Conservation (phyloP, 2,329 filamentous ascomycete species). For the Aspergillus transmontanensis region DNA sequence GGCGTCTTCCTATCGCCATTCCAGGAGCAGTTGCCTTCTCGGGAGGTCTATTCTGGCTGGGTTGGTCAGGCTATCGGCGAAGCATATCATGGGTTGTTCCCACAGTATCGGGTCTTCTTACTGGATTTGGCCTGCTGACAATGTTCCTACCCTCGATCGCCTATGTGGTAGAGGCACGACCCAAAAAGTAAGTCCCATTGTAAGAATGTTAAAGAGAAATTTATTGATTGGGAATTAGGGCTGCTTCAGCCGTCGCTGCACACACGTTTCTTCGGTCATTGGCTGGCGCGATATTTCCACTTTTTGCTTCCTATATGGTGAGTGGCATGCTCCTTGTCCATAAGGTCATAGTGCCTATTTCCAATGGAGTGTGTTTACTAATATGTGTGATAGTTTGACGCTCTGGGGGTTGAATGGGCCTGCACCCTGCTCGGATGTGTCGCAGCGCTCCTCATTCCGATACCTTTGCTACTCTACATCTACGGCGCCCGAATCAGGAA, state of each 20-base stretch:
- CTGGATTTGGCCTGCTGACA: conserved; percentile 58
- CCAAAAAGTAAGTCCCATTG: conserved; percentile 48
- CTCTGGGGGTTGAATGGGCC: conserved; percentile 35
- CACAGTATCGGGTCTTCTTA: conserved; percentile 51
- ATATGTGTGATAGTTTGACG: conserved; percentile 42
- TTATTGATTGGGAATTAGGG: conserved; percentile 30
- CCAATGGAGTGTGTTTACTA: not conserved
- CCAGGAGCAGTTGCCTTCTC: conserved; percentile 56
- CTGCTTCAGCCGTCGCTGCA: conserved; percentile 51
- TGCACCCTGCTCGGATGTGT: conserved; percentile 35
- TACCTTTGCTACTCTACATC: conserved; percentile 39
- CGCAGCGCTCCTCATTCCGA: conserved; percentile 32
- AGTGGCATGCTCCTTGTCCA: not conserved
- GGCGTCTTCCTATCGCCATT: conserved; percentile 57
- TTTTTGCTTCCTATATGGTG: conserved; percentile 39
- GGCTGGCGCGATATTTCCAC: conserved; percentile 39
- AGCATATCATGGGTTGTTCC: conserved; percentile 45
- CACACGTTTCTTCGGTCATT: conserved; percentile 52
- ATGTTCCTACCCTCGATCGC: conserved; percentile 61
- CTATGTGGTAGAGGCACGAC: conserved; percentile 62
- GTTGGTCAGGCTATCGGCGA: conserved; percentile 65
- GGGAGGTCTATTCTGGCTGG: conserved; percentile 69
- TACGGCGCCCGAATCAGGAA: conserved; percentile 20
- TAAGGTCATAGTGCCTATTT: not conserved
- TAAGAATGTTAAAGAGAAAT: not conserved